phyloP scores from a whole-genome alignment of 1,284 basidiomycete species.

The Farysia itapuensis region DNA sequence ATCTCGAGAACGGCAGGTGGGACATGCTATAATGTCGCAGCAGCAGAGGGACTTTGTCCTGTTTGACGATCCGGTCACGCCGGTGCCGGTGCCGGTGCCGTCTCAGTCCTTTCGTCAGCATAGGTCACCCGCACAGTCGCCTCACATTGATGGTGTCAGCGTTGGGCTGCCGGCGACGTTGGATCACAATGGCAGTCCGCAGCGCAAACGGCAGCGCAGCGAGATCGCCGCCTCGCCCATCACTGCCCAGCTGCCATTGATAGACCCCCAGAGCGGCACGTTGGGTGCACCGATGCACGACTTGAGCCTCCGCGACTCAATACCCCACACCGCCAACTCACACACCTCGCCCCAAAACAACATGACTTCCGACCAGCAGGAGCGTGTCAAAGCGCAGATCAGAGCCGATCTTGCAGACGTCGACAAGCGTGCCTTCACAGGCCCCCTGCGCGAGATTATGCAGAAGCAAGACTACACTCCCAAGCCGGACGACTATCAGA shows the following conservation, averaged over 20 bases:
- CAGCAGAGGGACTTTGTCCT: slow-evolving; percentile 43
- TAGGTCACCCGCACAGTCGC: slow-evolving; percentile 34
- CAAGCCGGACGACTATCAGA: slow-evolving; percentile 20
- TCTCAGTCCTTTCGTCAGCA: slow-evolving; percentile 23
- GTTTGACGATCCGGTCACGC: slow-evolving; percentile 35
- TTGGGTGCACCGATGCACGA: slow-evolving; percentile 39
- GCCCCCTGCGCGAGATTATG: slow-evolving; percentile 40
- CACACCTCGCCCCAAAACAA: slow-evolving; percentile 6
- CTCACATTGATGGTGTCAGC: slow-evolving; percentile 20
- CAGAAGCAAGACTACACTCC: slow-evolving; percentile 33
- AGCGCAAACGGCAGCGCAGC: slow-evolving; percentile 31
- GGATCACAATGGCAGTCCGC: slow-evolving; percentile 13
- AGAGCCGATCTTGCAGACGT: slow-evolving; percentile 41
- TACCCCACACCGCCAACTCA: slow-evolving; percentile 1
- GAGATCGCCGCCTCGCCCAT: slow-evolving; percentile 7
- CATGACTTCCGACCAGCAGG: slow-evolving; percentile 30
- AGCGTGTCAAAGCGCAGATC: slow-evolving; percentile 33
- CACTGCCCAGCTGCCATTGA: slow-evolving; percentile 9
- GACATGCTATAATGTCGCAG: too few relatives aligned
- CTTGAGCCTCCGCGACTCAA: slow-evolving; percentile 28
- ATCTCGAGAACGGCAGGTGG: too few relatives aligned
- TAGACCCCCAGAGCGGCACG: slow-evolving; percentile 30
- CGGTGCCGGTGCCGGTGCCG: background rate
- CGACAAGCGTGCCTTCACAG: slow-evolving; percentile 44
- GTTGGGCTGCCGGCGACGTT: slow-evolving; percentile 7